phyloP scores from a whole-genome alignment of 129 eudicot species.

The Saussurea involucrata region DNA sequence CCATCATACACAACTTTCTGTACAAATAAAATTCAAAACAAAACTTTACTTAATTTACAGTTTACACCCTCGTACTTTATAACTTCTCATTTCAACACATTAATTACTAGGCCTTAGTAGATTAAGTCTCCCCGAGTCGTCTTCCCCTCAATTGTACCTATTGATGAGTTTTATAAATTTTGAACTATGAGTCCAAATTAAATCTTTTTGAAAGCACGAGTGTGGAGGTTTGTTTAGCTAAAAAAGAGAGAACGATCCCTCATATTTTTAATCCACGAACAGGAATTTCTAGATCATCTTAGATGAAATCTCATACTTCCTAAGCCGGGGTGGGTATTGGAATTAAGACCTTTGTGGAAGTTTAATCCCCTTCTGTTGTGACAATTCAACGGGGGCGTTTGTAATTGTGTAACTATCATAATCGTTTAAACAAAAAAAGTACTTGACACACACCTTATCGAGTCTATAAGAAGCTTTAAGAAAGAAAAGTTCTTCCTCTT shows the following conservation, averaged over 20 bases:
- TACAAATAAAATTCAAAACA: not conserved
- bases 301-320: too few species aligned
- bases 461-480: conserved; percentile 30
- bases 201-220: not conserved
- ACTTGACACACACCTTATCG: conserved; percentile 18
- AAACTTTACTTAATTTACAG: not conserved
- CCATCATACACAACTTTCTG: conserved; percentile 9
- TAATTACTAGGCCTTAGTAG: not conserved
- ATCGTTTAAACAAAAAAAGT: not conserved
- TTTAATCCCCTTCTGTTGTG: not conserved
- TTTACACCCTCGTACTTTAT: not conserved
- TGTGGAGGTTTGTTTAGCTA: not conserved
- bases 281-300: too few species aligned
- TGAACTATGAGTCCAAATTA: not conserved
- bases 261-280: not conserved
- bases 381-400: not conserved
- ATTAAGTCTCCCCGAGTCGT: not conserved
- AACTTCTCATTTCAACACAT: not conserved
- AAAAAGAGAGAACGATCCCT: not conserved
- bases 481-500: conserved; percentile 44
- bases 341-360: not conserved
- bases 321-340: not conserved
- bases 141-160: not conserved
- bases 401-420: not conserved
- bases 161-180: not conserved